These are phyloP conservation scores for Fomitopsis palustris DNA, from an alignment of 1,284 basidiomycete species.

Conservation along the genomic window DNA sequence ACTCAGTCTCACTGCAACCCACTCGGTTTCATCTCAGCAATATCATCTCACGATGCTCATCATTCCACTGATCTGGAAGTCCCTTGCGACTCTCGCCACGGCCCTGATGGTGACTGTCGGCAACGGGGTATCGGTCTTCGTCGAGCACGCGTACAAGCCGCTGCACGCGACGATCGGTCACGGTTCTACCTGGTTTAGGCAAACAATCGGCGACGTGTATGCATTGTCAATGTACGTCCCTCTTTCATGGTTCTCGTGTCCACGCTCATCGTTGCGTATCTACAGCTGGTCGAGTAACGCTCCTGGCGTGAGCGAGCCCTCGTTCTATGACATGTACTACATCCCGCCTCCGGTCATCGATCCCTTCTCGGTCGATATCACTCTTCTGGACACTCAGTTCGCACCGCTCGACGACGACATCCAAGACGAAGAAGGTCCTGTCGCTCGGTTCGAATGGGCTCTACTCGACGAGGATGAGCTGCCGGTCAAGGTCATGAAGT, in stretches of 20 bases:
- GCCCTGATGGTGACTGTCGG: neutral
- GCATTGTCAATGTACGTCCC: too few species aligned
- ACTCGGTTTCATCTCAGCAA: too few species aligned
- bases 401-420: neutral
- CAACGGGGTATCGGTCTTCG: neutral
- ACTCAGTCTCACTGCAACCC: neutral
- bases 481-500: neutral
- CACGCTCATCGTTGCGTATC: too few species aligned
- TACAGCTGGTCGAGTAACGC: neutral
- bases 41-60: neutral
- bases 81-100: neutral
- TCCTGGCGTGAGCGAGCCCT: neutral
- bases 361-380: neutral
- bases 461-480: neutral
- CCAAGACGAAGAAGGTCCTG: neutral
- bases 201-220: too few species aligned
- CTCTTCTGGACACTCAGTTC: neutral
- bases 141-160: neutral
- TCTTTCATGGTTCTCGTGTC: too few species aligned
- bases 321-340: neutral
- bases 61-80: neutral
- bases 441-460: neutral
- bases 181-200: too few species aligned
- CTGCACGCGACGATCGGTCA: too few species aligned
- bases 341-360: neutral